Base-by-base conservation (phyloP, 768 basidiomycete species). In the Rhodotorula paludigena region DNA sequence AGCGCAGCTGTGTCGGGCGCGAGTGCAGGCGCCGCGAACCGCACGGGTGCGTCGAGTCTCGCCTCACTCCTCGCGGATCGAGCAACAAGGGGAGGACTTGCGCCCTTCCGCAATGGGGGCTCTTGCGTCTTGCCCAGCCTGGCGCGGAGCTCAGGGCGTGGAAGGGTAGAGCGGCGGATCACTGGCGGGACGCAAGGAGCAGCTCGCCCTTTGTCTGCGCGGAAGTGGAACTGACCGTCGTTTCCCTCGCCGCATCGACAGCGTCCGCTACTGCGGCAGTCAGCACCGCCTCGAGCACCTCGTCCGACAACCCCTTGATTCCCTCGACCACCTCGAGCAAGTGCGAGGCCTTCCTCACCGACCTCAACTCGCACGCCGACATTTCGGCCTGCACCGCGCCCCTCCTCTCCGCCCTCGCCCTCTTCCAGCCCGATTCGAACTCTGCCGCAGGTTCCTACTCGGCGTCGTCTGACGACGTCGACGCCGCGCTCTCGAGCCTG, bases 351-450 rank as follows among this genome's bases (percentile, higher is more conserved):
- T 96, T 92, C 83, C 84, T 89, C 30, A 74, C 74, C 1, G 76
- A 86, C 18, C 79, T 96, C 75, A 82, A 85, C 81, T 76, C 72
- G 49, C 83, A 94, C 79, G 28, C 81, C 4, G 75, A 65, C 54
- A 78, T 97, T 69, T 73, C 77, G 3, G 32, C 74, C 20, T 82
- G 81, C 74, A 77, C 80, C 33, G 64, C 76, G n/a, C 79, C 79
- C 20, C 76, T 82, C 64, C 74, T 78, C 68, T 77, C 80, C 32
- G 85, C 87, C 16, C 85, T 88, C 36, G 71, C 82, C 30, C 77
- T 78, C 47, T 90, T 87, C 76, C 76, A 76, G 57, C 77, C 80
- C 41, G n/a, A n/a, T n/a, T 69, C 73, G 42, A n/a, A n/a, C n/a
- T 65, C 73, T 41, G 41, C 57, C 14, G 45, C 60, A 7, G 60